Evolutionary conservation across 1,139 yeast species (phyloP), one percentile per base, ranked within the genome.

Genomic region (Yamadazyma dushanensis): DNA sequence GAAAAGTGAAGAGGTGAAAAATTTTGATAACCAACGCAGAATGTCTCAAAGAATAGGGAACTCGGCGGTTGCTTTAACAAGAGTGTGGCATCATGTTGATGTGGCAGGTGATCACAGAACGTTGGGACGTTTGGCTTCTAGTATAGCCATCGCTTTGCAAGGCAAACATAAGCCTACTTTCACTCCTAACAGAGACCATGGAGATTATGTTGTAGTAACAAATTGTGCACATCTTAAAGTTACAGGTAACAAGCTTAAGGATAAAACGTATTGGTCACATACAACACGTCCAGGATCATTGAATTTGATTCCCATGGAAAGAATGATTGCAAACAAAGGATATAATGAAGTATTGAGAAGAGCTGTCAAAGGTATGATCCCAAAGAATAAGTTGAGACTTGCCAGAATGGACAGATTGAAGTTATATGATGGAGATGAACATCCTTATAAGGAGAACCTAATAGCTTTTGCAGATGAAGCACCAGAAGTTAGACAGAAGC

Each of bases 81-180:
- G 96, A 48, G 75, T 84, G 31, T 92, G 99, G 99, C 97, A 90
- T 57, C 96, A 90, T 56, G 86, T 94, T 24, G 97, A 92, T 56
- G 78, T 88, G 34, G 88, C 96, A 13, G 75, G 79, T 32, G 98
- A 92, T 40, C 63, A 71, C 28, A 77, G 98, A 54, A 82, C 97
- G 0, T 66, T 94, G 35, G 99, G 99, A 58, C 83, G 98, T 54
- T 63, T 94, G 40, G 98, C 99, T 2, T 73, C 95, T 1, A 75
- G 82, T 41, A 88, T 92, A 40, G 97, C 98, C 23, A 69, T 80
- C 24, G 82, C 95, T 1, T 73, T 94, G 35, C 89, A 87, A 67
- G 98, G 99, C 13, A 94, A 94, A 60, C 97, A 92, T 65, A 92
- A 92, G 67, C 99, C 98, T 6, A 78, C 89, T 0, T 84, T 66